A percentile compares a stretch with the other conserved stretches of the same genome.
Conservation (phyloP, 306 rosid genomes). For the Medicago truncatula region MtrunA17r5.0-ANR NC_053042.1:21509501-21510000, state of each 20-base stretch:
- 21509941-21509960: constrained; percentile 94
- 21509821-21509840: constrained; percentile 21
- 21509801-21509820: constrained; percentile 63
- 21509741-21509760: constrained; percentile 91
- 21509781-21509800: constrained; percentile 82
- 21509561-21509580: constrained; percentile 98
- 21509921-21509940: constrained; percentile 95
- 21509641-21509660: constrained; percentile 25
- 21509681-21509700: constrained; percentile 91
- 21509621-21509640: constrained; percentile 39
- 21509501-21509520: constrained; percentile 94
- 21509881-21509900: constrained; percentile 71
- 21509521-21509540: constrained; percentile 89
- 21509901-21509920: constrained; percentile 96
- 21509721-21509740: constrained; percentile 99
- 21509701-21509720: constrained; percentile 97
- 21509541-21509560: constrained; percentile 98
- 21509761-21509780: constrained; percentile 79
- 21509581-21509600: constrained; percentile 78
- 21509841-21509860: constrained; percentile 28
- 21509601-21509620: constrained; percentile 28
- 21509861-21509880: constrained; percentile 14
- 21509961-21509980: constrained; percentile 91
- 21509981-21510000: constrained; percentile 87
- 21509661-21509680: constrained; percentile 51